A percentile compares a stretch with the other conserved stretches of the same genome.
Conservation (phyloP, 495 filamentous ascomycete genomes). For the Xylaria intraflava region DNA sequence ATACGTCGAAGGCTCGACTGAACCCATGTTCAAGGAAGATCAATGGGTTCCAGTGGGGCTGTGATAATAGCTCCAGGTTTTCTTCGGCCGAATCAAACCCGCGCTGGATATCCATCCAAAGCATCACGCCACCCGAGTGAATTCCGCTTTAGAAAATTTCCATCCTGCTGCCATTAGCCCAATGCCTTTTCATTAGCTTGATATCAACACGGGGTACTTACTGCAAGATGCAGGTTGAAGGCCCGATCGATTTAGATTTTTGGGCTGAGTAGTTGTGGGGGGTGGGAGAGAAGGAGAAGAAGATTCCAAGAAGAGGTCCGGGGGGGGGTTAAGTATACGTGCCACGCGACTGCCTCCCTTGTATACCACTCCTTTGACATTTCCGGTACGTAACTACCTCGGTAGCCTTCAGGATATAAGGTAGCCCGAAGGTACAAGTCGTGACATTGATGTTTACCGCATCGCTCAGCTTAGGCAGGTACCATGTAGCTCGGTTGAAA, state of each 20-base stretch:
- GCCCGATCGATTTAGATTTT: conserved; percentile 38
- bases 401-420: too few species aligned
- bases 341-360: too few species aligned
- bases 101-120: conserved; percentile 19
- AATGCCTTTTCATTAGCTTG: neutral
- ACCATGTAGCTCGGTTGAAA: too few species aligned
- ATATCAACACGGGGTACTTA: conserved; percentile 6
- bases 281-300: too few species aligned
- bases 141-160: neutral
- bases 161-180: neutral
- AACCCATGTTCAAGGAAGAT: conserved; percentile 18
- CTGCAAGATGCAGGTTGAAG: conserved; percentile 33
- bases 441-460: too few species aligned
- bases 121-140: conserved; percentile 6
- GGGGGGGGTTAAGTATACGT: too few species aligned
- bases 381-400: too few species aligned
- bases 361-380: too few species aligned
- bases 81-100: conserved; percentile 13
- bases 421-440: too few species aligned
- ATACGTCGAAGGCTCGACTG: conserved; percentile 4
- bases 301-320: too few species aligned
- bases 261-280: too few species aligned
- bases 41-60: conserved; percentile 13
- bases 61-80: conserved; percentile 14
- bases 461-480: too few species aligned